These are phyloP conservation scores for Pyrus bretschneideri DNA, from an alignment of 306 rosid species.

Conservation along the genomic window DNA sequence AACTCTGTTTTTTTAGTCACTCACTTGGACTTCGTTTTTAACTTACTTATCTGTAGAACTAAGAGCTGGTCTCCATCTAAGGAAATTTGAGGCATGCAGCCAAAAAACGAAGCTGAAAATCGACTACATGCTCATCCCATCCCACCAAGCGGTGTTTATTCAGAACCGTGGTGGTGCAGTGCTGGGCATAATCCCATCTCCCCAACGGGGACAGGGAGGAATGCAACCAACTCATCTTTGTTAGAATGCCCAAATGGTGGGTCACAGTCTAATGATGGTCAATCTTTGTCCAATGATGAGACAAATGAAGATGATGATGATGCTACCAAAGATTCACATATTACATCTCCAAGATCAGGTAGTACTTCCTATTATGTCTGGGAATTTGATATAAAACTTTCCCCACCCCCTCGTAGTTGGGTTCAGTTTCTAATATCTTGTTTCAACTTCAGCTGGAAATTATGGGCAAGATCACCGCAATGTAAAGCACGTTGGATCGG, in stretches of 20 bases:
- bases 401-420: background rate
- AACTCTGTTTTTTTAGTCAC: background rate
- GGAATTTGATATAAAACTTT: background rate
- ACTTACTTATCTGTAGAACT: background rate
- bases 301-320: slow-evolving; percentile 70
- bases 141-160: slow-evolving; percentile 42
- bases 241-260: slow-evolving; percentile 67
- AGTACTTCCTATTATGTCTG: slow-evolving; percentile 14
- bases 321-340: slow-evolving; percentile 36
- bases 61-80: slow-evolving; percentile 7
- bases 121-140: slow-evolving; percentile 42
- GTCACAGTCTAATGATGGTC: slow-evolving; percentile 77
- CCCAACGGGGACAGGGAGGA: slow-evolving; percentile 41
- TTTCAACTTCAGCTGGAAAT: slow-evolving; percentile 33
- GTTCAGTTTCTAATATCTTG: background rate
- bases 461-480: slow-evolving; percentile 53
- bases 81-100: slow-evolving; percentile 63
- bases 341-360: slow-evolving; percentile 64
- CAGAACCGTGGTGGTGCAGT: slow-evolving; percentile 91
- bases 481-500: slow-evolving; percentile 41
- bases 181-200: slow-evolving; percentile 51
- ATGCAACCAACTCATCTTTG: slow-evolving; percentile 61
- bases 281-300: slow-evolving; percentile 64
- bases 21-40: background rate
- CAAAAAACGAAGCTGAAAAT: slow-evolving; percentile 57